These are phyloP conservation scores for Rostrohypoxylon terebratum DNA, from an alignment of 495 filamentous ascomycete genomes.

Conservation along the genomic window DNA sequence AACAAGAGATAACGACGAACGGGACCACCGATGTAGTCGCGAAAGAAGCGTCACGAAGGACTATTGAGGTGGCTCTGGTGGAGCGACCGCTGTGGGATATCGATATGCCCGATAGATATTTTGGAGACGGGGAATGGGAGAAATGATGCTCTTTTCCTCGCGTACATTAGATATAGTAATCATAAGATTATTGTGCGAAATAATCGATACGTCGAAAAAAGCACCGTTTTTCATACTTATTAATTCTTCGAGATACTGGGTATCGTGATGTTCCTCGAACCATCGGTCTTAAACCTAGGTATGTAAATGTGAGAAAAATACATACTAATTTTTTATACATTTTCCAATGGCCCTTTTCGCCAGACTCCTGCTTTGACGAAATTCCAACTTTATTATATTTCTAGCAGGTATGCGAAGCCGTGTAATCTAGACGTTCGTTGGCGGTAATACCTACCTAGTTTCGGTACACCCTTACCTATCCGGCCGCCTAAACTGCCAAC, in stretches of 20 bases:
- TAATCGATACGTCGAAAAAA: background rate
- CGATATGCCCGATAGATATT: slow-evolving; percentile 79
- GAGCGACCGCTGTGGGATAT: slow-evolving; percentile 89
- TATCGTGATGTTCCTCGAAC: background rate
- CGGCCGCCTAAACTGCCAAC: no score
- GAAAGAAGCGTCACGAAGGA: slow-evolving; percentile 46
- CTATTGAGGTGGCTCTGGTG: slow-evolving; percentile 83
- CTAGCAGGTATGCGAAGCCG: no score
- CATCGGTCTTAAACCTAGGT: background rate
- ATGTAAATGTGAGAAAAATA: background rate
- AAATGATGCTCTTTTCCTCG: background rate
- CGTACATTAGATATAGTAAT: background rate
- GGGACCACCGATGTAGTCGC: slow-evolving; percentile 23
- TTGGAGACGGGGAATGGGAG: slow-evolving; percentile 72
- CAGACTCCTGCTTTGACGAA: no score
- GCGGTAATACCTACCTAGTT: no score
- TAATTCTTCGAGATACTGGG: background rate
- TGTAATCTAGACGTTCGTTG: no score
- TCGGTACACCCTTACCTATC: no score
- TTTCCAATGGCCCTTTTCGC: no score
- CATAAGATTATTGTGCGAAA: background rate
- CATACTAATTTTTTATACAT: no score
- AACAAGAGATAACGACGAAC: slow-evolving; percentile 45
- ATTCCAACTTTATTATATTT: no score
- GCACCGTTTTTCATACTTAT: background rate